These are phyloP conservation scores for Coprinopsis strossmayeri DNA, from an alignment of 768 basidiomycete species.

Conservation along the genomic window DNA sequence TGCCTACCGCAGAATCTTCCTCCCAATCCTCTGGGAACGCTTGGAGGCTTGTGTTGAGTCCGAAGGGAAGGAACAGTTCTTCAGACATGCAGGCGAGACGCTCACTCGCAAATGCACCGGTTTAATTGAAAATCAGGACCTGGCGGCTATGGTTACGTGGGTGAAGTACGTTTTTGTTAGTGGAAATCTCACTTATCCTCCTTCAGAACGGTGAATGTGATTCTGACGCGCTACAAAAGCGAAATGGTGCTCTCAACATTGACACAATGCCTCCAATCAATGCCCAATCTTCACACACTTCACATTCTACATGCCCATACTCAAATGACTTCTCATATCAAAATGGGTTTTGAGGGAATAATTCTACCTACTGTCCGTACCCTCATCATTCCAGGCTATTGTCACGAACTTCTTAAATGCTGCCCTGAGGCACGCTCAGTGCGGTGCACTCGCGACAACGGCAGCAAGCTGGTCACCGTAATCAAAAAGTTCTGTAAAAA, in stretches of 20 bases:
- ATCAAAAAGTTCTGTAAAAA: conserved; percentile 1
- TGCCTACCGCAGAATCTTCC: conserved; percentile 20
- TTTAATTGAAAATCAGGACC: background rate
- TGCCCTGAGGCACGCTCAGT: conserved; percentile 6
- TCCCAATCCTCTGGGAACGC: conserved; percentile 24
- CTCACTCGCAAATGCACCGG: conserved; percentile 6
- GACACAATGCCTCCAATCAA: conserved; percentile 16
- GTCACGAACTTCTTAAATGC: conserved; percentile 22
- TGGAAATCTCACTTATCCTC: background rate
- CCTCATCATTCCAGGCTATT: conserved; percentile 21
- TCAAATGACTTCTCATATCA: conserved; percentile 22
- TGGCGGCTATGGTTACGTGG: conserved; percentile 6
- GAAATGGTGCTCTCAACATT: conserved; percentile 19
- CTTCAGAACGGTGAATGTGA: conserved; percentile 19
- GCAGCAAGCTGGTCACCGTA: conserved; percentile 8
- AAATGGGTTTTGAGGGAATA: conserved; percentile 17
- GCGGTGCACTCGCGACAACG: conserved; percentile 3
- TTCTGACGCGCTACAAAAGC: conserved; percentile 23
- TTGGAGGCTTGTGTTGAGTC: conserved; percentile 22
- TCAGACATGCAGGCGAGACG: conserved; percentile 5
- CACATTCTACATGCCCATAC: conserved; percentile 26
- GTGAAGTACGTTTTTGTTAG: background rate
- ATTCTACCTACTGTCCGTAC: conserved; percentile 19
- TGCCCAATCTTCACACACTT: conserved; percentile 25
- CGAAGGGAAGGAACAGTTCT: background rate